Evolutionary conservation across 345 rosid species (phyloP).

Genomic region (Eucalyptus pauciflora): DNA sequence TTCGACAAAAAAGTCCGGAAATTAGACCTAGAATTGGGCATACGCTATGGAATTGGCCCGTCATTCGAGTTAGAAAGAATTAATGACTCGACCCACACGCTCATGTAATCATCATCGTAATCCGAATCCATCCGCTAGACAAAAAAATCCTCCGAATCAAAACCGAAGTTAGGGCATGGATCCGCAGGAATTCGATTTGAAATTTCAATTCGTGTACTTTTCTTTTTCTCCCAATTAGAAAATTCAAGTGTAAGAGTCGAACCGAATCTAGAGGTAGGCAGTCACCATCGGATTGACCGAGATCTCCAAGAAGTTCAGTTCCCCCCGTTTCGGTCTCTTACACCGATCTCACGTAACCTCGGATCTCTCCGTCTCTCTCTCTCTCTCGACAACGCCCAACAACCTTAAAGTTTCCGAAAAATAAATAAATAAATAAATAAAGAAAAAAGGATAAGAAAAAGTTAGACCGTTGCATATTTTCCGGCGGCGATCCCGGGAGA

Average conservation of each 20-base stretch:
- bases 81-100: not conserved
- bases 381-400: not conserved
- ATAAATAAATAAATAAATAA: no score
- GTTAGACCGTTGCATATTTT: not conserved
- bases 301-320: not conserved
- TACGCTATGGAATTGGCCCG: no score
- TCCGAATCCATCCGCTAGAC: accelerated
- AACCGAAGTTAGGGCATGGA: not conserved
- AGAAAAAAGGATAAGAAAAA: no score
- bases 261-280: not conserved
- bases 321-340: not conserved
- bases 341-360: not conserved
- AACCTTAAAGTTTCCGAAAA: not conserved
- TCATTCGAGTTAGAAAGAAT: not conserved
- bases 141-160: not conserved
- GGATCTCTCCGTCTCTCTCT: not conserved
- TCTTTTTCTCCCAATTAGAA: not conserved
- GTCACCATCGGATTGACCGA: not conserved
- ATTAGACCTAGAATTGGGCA: no score
- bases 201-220: not conserved
- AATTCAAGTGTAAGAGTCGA: not conserved
- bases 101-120: no score
- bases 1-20: accelerated
- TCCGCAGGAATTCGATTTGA: not conserved
- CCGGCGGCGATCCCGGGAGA: not conserved